These are phyloP conservation scores for Dalbergia cultrata DNA, from an alignment of 306 rosid genomes.

Conservation along the genomic window DNA sequence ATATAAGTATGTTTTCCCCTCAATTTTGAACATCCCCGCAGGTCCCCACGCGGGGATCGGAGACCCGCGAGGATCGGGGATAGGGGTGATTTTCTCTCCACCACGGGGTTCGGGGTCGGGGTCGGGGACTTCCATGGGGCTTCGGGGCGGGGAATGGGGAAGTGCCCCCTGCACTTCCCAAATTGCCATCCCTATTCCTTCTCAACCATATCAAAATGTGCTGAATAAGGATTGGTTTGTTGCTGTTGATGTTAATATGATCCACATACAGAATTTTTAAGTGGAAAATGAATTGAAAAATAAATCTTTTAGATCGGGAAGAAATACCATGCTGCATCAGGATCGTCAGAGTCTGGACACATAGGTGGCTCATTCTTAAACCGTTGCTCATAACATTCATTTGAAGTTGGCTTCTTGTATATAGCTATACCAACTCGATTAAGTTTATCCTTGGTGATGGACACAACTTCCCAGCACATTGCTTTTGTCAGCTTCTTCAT, in stretches of 20 bases:
- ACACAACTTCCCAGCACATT: slow-evolving; percentile 86
- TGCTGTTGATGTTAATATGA: background rate
- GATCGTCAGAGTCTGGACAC: slow-evolving; percentile 81
- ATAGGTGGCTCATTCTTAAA: slow-evolving; percentile 69
- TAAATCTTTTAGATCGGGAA: slow-evolving; percentile 16
- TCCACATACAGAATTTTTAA: too few species aligned
- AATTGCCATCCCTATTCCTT: too few species aligned
- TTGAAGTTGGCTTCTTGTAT: slow-evolving; percentile 82
- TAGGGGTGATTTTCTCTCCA: too few species aligned
- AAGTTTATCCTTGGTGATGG: slow-evolving; percentile 75
- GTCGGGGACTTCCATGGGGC: too few species aligned
- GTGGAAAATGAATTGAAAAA: too few species aligned
- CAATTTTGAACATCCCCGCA: too few species aligned
- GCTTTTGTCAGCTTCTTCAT: slow-evolving; percentile 87
- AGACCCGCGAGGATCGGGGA: too few species aligned
- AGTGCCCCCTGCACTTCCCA: too few species aligned
- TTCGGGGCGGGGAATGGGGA: too few species aligned
- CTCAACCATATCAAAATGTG: slow-evolving; percentile 12
- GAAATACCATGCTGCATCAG: slow-evolving; percentile 91
- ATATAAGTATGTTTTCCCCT: too few species aligned
- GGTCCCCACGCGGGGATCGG: too few species aligned
- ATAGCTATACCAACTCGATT: slow-evolving; percentile 89
- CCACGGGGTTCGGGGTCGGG: too few species aligned
- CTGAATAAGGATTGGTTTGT: slow-evolving; percentile 22
- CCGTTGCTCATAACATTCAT: slow-evolving; percentile 93